A percentile compares a stretch with the other conserved stretches of the same genome.
These are phyloP conservation scores for Chrysanthemum makinoi DNA, from an alignment of 129 eudicot genomes.

Conservation along the genomic window DNA sequence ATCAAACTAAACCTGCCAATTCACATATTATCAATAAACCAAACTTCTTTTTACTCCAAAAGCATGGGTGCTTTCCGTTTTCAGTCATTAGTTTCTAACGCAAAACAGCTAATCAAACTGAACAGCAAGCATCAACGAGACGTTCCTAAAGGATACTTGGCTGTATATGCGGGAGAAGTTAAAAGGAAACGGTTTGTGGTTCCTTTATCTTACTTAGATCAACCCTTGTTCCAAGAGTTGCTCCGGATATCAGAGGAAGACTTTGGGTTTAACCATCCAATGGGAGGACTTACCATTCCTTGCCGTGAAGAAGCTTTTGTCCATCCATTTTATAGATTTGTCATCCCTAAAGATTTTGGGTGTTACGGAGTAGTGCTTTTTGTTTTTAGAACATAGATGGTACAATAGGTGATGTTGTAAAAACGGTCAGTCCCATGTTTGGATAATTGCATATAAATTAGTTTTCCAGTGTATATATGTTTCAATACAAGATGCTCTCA, in stretches of 20 bases:
- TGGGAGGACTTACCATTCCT: constrained; percentile 50
- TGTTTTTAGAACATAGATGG: background rate
- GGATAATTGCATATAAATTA: constrained; percentile 4
- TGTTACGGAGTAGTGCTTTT: background rate
- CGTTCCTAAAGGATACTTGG: constrained; percentile 53
- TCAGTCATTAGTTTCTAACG: constrained; percentile 21
- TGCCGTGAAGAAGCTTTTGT: constrained; percentile 39
- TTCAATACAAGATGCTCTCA: too few relatives aligned
- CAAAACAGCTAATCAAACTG: constrained; percentile 34
- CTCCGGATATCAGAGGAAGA: constrained; percentile 46
- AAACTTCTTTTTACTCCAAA: too few relatives aligned
- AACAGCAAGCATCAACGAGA: constrained; percentile 25
- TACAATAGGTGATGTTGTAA: background rate
- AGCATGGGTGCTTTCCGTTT: constrained; percentile 12
- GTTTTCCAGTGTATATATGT: background rate
- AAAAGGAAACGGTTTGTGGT: constrained; percentile 40
- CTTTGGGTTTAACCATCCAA: constrained; percentile 40
- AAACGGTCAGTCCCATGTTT: background rate
- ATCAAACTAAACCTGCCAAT: too few relatives aligned
- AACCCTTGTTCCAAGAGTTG: constrained; percentile 45
- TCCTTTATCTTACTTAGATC: constrained; percentile 44
- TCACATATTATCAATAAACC: too few relatives aligned
- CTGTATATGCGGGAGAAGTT: constrained; percentile 51
- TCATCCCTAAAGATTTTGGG: constrained; percentile 15
- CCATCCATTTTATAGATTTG: too few relatives aligned